Evolutionary conservation across 1,284 basidiomycete species (phyloP), one percentile per base, ranked within the genome.

Genomic region (Fomitopsis pinicola): DNA sequence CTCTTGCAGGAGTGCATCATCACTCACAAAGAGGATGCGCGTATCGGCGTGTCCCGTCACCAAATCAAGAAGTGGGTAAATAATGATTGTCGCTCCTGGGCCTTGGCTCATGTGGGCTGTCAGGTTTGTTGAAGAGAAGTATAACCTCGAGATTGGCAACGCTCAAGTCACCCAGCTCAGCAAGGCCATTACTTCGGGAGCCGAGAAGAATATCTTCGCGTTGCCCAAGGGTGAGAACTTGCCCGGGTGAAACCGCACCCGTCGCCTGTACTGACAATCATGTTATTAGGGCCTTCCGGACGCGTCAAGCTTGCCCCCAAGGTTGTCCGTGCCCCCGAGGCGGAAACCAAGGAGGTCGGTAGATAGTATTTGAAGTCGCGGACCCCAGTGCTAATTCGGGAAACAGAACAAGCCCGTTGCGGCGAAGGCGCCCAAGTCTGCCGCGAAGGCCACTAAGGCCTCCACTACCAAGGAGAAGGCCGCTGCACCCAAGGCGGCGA

Each of bases 231-330:
- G 94, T 89, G 63, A 63, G 66, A 67, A 50, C 48, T 50, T 60
- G 56, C 60, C 50, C 59, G 38, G 42, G 53, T 61, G 12, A 57
- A 60, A 26, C 35, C 36, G 38, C 57, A 17, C 30, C 40, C 46
- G 57, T 46, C 30, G 45, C 48, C 26, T 22, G 55, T 22, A 53
- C 42, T 62, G 22, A 60, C 44, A 38, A 19, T 44, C 46, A 62
- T 60, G 42, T 62, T 45, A 62, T 35, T 68, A 90, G 88, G 88
- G 36, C 85, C 81, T 15, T 84, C 88, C 63, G 94, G 94, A 58
- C 88, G 90, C 69, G 91, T 97, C 63, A 96, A 95, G 78, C 85
- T 95, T 46, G 82, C 91, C 50, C 86, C 94, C 60, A 89, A 88
- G 78, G 68, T 72, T 28, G 64, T 65, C 48, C 83, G 78, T 66